phyloP scores from a whole-genome alignment of 192 early-diverging fungal species.

The Coemansia sp. region DNA sequence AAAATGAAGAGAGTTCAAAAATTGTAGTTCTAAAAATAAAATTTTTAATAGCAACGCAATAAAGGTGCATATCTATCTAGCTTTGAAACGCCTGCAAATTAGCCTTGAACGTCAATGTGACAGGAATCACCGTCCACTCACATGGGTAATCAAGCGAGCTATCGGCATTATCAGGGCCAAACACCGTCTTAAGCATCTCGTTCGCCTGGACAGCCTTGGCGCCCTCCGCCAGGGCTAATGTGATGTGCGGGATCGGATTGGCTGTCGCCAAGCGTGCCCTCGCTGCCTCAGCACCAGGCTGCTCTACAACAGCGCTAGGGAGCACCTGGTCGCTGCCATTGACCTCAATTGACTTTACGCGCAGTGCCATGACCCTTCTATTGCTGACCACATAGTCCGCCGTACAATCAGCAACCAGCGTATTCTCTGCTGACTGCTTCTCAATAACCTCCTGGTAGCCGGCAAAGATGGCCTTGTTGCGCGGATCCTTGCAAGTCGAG shows the following conservation, averaged over 20 bases:
- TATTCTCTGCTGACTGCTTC: slow-evolving; percentile 18
- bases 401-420: slow-evolving; percentile 17
- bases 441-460: slow-evolving; percentile 20
- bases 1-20: not conserved
- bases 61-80: slow-evolving; percentile 3
- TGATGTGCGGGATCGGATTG: slow-evolving; percentile 48
- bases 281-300: not conserved
- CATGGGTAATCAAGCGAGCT: slow-evolving; percentile 14
- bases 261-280: slow-evolving; percentile 1
- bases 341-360: slow-evolving; percentile 23
- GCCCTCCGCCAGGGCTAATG: slow-evolving; percentile 22
- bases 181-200: slow-evolving; percentile 39
- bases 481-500: slow-evolving; percentile 13
- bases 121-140: slow-evolving; percentile 42
- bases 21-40: not conserved
- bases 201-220: slow-evolving; percentile 38
- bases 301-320: slow-evolving; percentile 9
- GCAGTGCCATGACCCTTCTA: slow-evolving; percentile 37
- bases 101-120: slow-evolving; percentile 34
- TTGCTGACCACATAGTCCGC: slow-evolving; percentile 60
- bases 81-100: slow-evolving; percentile 26
- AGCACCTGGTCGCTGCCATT: not conserved
- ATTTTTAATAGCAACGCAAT: not conserved
- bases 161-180: slow-evolving; percentile 37
- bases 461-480: slow-evolving; percentile 29